Evolutionary conservation across 2,329 filamentous ascomycete species (phyloP), one percentile per base, ranked within the genome.

Genomic region (Scorias spongiosa): DNA sequence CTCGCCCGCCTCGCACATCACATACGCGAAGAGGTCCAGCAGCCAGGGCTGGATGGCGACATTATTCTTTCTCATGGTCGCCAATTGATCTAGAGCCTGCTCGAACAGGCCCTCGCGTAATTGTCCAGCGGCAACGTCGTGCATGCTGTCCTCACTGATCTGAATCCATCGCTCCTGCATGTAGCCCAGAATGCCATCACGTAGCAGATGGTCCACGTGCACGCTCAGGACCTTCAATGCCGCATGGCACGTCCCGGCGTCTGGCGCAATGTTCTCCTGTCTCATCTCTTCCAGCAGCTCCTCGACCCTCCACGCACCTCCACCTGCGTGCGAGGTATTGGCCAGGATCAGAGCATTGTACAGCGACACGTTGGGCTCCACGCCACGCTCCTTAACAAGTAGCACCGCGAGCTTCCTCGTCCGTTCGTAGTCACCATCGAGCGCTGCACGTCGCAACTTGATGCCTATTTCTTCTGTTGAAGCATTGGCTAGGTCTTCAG

Each of bases 41-140:
- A 94, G 68, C 87, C 87, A 95, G 1, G 68, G 57, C 28, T 81
- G 72, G 3, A 88, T 64, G 2, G 53, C 54, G 1, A 75, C 66
- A 2, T 69, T 66, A 41, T 74, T 68, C 42, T 68, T 64, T 37
- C 76, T 66, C 71, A 94, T 76, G 17, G 73, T 64, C 32, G 84
- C 79, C 37, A 94, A 62, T 51, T 76, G 76, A 42, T 74, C 66
- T 46, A 93, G 66, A 1, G 86, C 88, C 49, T 88, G 66, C 63
- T 96, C 91, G 49, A 85, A 80, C 54, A 93, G 81, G 1, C 78
- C 76, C 53, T 95, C 88, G 15, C 87, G 75, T 30, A 96, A 68
- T 46, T 93, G 64, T 0, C 85, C 86, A 9, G 85, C 65, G 1
- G 81, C 73, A 15, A 93, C 69, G 56, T 75, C 76, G 53, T 83